Evolutionary conservation across 2,329 filamentous ascomycete species (phyloP), one percentile per base, ranked within the genome.

Genomic region (Fusarium odoratissimum): DNA sequence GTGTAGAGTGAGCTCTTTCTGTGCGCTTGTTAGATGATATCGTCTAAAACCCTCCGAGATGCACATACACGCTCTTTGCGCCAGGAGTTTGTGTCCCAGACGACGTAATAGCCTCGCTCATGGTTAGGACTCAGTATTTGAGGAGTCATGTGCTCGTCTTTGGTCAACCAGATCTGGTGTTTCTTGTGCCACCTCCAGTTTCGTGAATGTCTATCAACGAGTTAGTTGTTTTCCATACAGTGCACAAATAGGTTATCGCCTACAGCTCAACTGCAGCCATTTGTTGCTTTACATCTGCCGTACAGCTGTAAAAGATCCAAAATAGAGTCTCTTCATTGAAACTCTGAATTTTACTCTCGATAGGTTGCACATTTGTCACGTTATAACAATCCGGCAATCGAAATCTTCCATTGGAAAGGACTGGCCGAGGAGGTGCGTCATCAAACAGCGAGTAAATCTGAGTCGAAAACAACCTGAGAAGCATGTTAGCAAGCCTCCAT

Each of bases 151-250:
- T 89, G 83, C 63, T 91, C 89, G 75, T 92, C 90, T 79, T 92
- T 92, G 9, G 90, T 92, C 55, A 92, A 81, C 90, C 90, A 92
- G 30, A 91, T 80, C 72, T 90, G 88, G 30, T 90, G 81, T 79
- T 90, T 90, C 83, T 91, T 91, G 79, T 92, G 90, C 87, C 90
- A 92, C 68, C 90, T 84, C 90, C 90, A 92, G 79, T 91, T 91
- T 25, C 90, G 86, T 65, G 86, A 87, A 75, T 89, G 88, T 46
- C 90, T 91, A 64, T 13, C n/a, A 28, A n/a, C 25, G 21, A 28
- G 56, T 76, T 31, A 77, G 62, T 31, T 3, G 5, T 10, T 13
- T 25, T 23, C 46, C n/a, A 40, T 35, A 3, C 4, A 14, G n/a
- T 8, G 7, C 28, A 13, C 21, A 17, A 16, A 38, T 4, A 12